Evolutionary conservation across 352 stramenopile species (phyloP), one percentile per base, ranked within the genome.

Genomic region (Phytophthora sansomeana): DNA sequence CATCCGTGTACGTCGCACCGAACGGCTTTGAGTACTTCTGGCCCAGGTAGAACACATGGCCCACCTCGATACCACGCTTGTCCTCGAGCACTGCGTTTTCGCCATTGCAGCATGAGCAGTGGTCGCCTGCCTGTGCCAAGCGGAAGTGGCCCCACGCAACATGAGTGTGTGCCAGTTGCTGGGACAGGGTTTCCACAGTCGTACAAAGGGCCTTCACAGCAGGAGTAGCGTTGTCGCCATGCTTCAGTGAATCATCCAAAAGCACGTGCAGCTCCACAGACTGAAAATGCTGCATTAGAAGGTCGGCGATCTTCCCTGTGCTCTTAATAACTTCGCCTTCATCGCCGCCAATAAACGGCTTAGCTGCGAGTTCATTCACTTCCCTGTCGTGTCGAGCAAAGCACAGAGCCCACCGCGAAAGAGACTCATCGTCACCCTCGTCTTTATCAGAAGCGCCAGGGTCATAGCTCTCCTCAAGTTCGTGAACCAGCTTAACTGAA

Each of bases 21-120:
- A 97, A 92, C 19, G 81, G 75, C 58, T 93, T 92, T 11, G 87
- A 94, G 70, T 97, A 97, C 75, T 95, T 96, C 41, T 91, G 76
- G n/a, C 90, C 90, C 1, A 97, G 72, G 60, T 96, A 93, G 58
- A 97, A 97, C 24, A 95, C 85, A 72, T 96, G 88, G 9, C 86
- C 90, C 19, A 97, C 88, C 61, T 97, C 90, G 16, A 97, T 97
- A 30, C 90, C 90, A 14, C 87, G 86, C 53, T 92, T 91, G 38
- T 75, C 80, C 19, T 86, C 74, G 1, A 97, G 82, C 9, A 60
- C 61, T 16, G 71, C 28, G 13, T 64, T 33, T 13, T 54, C 58
- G 21, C 70, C 67, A 7, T 78, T 75, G 14, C 83, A 91, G n/a
- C 75, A 71, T 3, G 82, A 69, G 36, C 87, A 96, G 28, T 62